Percentiles rank a stretch among this genome's conserved stretches.
These are phyloP conservation scores for Beverwykella pulmonaria DNA, from an alignment of 495 filamentous ascomycete species.

Conservation along the genomic window DNA sequence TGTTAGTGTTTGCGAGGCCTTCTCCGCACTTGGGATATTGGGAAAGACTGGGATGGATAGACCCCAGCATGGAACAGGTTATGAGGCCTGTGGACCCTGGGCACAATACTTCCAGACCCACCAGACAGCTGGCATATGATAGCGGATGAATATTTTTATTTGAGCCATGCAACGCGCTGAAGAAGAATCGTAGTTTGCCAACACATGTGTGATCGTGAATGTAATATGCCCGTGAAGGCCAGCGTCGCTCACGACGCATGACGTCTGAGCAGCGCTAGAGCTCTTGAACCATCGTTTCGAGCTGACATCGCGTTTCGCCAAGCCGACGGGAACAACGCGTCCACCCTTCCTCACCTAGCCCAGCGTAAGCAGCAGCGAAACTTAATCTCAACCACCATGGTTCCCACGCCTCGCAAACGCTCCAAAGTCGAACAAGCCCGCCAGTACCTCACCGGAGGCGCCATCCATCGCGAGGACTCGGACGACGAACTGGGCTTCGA, in stretches of 20 bases:
- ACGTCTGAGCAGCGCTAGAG: background rate
- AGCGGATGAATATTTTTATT: background rate
- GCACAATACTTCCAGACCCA: background rate
- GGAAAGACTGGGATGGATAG: constrained; percentile 18
- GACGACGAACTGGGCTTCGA: constrained; percentile 89
- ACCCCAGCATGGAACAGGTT: constrained; percentile 12
- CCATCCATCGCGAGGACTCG: constrained; percentile 78
- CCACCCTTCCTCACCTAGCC: constrained; percentile 1
- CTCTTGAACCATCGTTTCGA: background rate
- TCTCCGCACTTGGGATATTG: constrained; percentile 6
- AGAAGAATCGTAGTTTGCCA: too few species aligned
- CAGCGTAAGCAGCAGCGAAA: constrained; percentile 29
- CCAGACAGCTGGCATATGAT: background rate
- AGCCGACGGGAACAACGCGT: constrained; percentile 27
- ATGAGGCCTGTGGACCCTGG: background rate
- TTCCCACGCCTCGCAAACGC: constrained; percentile 27
- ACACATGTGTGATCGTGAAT: too few species aligned
- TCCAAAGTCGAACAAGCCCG: constrained; percentile 52
- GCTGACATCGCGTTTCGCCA: constrained; percentile 11
- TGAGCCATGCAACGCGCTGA: background rate
- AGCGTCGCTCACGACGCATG: background rate
- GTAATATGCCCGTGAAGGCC: background rate
- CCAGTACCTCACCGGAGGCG: constrained; percentile 65
- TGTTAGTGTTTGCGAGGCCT: constrained; percentile 4
- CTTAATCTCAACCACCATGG: constrained; percentile 27